Conservation (phyloP, 2,329 filamentous ascomycete species). For the Thelonectria olida region DNA sequence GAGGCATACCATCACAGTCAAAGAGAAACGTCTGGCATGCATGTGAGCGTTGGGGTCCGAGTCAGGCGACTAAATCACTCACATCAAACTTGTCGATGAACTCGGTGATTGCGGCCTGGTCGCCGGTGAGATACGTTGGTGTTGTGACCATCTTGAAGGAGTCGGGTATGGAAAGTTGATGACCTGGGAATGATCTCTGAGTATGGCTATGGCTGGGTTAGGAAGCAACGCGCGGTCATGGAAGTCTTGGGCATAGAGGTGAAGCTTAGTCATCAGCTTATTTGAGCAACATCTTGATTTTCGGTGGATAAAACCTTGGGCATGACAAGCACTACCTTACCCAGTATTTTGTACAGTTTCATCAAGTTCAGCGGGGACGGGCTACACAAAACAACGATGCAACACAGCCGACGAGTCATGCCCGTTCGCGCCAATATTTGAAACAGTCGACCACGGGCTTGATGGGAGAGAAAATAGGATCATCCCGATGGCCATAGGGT, state of each 20-base stretch:
- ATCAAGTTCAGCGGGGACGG: not conserved
- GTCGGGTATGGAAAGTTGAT: not conserved
- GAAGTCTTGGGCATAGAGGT: not conserved
- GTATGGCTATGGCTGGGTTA: not conserved
- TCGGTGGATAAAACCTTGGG: not conserved
- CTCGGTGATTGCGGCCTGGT: slow-evolving; percentile 77
- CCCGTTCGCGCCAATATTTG: no score
- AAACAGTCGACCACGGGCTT: no score
- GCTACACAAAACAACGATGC: not conserved
- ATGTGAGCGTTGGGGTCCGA: slow-evolving; percentile 1
- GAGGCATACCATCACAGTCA: slow-evolving; percentile 89
- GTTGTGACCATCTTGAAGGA: slow-evolving; percentile 37
- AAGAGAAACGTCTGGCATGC: slow-evolving; percentile 82
- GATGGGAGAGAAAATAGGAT: no score
- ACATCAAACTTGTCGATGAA: slow-evolving; percentile 96
- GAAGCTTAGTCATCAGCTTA: slow-evolving; percentile 1
- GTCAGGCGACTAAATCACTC: slow-evolving; percentile 51
- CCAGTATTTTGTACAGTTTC: no score
- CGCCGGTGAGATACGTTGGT: slow-evolving; percentile 79
- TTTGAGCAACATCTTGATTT: not conserved
- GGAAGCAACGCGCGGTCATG: not conserved
- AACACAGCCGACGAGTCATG: not conserved
- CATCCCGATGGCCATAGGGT: not conserved
- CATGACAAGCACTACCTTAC: not conserved
- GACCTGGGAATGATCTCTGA: not conserved